phyloP scores from a whole-genome alignment of 805 yeast genomes.

The Starmera amethionina region DNA sequence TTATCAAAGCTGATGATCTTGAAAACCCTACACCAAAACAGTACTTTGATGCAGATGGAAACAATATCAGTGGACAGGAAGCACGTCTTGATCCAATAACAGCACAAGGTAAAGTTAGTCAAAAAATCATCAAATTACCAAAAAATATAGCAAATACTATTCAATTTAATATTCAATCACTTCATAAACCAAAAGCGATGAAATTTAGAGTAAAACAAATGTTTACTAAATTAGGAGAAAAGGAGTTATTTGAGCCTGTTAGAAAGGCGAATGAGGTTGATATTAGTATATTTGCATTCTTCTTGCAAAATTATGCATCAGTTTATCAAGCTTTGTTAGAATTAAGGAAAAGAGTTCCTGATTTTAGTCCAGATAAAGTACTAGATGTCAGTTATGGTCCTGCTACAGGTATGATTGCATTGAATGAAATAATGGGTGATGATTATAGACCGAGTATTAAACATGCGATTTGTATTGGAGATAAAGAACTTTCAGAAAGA shows the following conservation, averaged over 20 bases:
- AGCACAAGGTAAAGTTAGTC: conserved; percentile 39
- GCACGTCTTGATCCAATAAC: conserved; percentile 49
- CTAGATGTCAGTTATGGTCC: conserved; percentile 88
- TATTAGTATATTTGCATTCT: conserved; percentile 70
- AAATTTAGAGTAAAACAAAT: conserved; percentile 52
- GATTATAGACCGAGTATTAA: conserved; percentile 51
- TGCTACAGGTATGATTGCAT: conserved; percentile 80
- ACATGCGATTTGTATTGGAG: conserved; percentile 66
- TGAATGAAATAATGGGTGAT: conserved; percentile 72
- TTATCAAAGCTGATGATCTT: conserved; percentile 2
- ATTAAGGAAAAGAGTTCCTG: conserved; percentile 44
- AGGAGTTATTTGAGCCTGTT: conserved; percentile 43
- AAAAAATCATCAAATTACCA: conserved; percentile 47
- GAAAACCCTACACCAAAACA: background rate
- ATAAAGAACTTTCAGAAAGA: conserved; percentile 63
- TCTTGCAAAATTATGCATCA: conserved; percentile 74
- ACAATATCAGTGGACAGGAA: conserved; percentile 16
- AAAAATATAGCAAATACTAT: conserved; percentile 45
- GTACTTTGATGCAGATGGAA: background rate
- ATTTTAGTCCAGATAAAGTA: conserved; percentile 55
- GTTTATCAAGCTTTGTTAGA: conserved; percentile 58
- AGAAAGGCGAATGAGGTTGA: conserved; percentile 49
- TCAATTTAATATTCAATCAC: conserved; percentile 49
- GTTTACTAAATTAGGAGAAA: conserved; percentile 40
- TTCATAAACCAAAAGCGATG: conserved; percentile 53